phyloP scores from a whole-genome alignment of 441 rosid genomes.

The Francoa sonchifolia region DNA sequence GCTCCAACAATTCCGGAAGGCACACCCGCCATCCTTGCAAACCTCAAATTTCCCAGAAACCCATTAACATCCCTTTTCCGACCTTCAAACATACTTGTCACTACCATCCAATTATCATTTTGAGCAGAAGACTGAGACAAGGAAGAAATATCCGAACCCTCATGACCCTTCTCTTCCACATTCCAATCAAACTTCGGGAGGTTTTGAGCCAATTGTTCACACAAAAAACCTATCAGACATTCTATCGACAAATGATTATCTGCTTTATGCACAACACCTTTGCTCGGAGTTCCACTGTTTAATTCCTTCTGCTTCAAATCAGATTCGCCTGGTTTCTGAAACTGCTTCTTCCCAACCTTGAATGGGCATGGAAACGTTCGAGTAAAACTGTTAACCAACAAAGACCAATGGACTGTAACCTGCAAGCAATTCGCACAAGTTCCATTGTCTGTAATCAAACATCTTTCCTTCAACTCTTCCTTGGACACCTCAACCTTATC shows the following conservation, averaged over 20 bases:
- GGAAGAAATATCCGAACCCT: slow-evolving; percentile 18
- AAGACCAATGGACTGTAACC: slow-evolving; percentile 69
- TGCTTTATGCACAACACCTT: slow-evolving; percentile 19
- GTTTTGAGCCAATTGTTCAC: slow-evolving; percentile 55
- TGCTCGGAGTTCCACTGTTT: slow-evolving; percentile 10
- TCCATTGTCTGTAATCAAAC: slow-evolving; percentile 29
- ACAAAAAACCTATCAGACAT: slow-evolving; percentile 40
- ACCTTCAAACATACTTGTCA: slow-evolving; percentile 58
- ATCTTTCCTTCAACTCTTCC: slow-evolving; percentile 32
- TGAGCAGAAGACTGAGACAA: slow-evolving; percentile 14
- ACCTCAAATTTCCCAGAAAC: slow-evolving; percentile 64
- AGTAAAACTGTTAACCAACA: slow-evolving; percentile 56
- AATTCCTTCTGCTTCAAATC: slow-evolving; percentile 21
- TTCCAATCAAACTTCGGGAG: slow-evolving; percentile 55
- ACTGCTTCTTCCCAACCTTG: slow-evolving; percentile 38
- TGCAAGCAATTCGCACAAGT: slow-evolving; percentile 67
- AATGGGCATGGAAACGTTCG: slow-evolving; percentile 62
- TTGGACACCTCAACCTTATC: slow-evolving; percentile 21
- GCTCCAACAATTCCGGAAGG: slow-evolving; percentile 65
- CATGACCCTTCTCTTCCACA: slow-evolving; percentile 24
- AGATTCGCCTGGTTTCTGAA: slow-evolving; percentile 26
- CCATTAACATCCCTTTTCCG: slow-evolving; percentile 63
- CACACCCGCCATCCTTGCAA: slow-evolving; percentile 83
- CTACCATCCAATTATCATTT: slow-evolving; percentile 33
- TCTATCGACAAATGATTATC: slow-evolving; percentile 39